Percentiles rank a stretch among this genome's conserved stretches.
These are phyloP conservation scores for Dioscorea dumetorum DNA, from an alignment of 106 monocot genomes.

Conservation along the genomic window DNA sequence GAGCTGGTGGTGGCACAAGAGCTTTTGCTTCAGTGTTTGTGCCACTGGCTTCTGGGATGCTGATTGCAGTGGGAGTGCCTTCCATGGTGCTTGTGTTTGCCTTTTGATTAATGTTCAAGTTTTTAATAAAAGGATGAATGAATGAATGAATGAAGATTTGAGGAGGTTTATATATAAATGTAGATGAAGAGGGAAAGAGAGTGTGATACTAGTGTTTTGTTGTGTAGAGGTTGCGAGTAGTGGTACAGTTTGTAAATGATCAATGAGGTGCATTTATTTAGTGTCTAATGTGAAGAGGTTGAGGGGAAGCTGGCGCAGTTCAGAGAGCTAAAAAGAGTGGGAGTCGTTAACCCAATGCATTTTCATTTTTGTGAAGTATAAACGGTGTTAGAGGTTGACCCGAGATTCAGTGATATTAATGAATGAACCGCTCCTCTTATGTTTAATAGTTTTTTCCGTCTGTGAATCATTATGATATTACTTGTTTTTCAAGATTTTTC, in stretches of 20 bases:
- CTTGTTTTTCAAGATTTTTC: no score
- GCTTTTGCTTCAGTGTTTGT: background rate
- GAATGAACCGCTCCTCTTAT: no score
- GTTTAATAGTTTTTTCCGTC: no score
- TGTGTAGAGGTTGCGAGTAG: no score
- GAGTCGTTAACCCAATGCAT: background rate
- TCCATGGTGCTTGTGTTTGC: conserved; percentile 9
- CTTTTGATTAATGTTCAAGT: background rate
- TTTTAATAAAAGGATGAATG: background rate
- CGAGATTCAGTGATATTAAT: no score
- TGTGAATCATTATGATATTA: no score
- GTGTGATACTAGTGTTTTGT: no score
- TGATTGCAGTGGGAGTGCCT: conserved; percentile 11
- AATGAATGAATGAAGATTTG: background rate
- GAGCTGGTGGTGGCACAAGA: background rate
- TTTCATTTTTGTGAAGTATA: background rate
- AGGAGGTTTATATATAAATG: no score
- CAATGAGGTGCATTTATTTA: background rate
- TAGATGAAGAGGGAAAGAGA: no score
- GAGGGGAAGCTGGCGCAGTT: background rate
- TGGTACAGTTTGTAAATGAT: background rate
- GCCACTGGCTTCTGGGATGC: conserved; percentile 11
- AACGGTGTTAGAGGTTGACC: no score
- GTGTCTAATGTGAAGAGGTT: background rate
- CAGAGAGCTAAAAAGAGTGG: no score